Base-by-base conservation (phyloP, 148 eudicot species). In the Drosera capensis region DNA sequence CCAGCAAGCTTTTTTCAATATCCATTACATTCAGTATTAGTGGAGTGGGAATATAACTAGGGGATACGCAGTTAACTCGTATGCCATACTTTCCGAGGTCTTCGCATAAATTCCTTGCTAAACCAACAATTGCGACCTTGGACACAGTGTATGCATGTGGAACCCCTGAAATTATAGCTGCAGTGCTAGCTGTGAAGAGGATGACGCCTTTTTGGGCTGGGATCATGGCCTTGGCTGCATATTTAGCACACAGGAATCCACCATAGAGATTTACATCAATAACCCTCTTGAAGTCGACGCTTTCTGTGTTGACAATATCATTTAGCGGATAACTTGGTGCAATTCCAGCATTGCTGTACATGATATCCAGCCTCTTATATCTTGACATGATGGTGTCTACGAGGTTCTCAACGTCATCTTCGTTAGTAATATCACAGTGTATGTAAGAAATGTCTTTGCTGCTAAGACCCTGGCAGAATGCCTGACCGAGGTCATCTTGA, bases 331-430 rank as follows among this genome's bases (percentile, higher is more conserved):
- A 17, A 7, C 16, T 40, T 1, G 70, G 70, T 0, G 54, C 20
- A 39, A 65, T 64, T 4, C 77, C 77, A 23, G 77, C 77, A 35
- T 67, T 72, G 59, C 48, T 68, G 60, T 34, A 68, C 68, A 63
- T 63, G 19, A 58, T 63, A 49, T 63, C 68, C 4, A 58, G 68
- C 17, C 54, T 58, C 0, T 61, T 60, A n/a, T 54, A 23, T 22
- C 34, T 48, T n/a, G 48, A n/a, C 3, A 63, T 13, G n/a, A 57
- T 43, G 0, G 24, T 19, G 54, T 68, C 56, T 0, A 63, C 38
- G 4, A 25, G 37, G 0, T 39, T 29, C 45, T 44, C 7, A 9
- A 68, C 58, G 7, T 63, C 52, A 1, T 14, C 1, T 0, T 57
- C 63, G 2, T 12, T 28, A 2, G 55, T 48, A 12, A 57, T 66